Percentiles rank a stretch among this genome's conserved stretches.
These are phyloP conservation scores for Coelastrella sp. DNA, from an alignment of 139 green algal genomes.

Conservation along the genomic window DNA sequence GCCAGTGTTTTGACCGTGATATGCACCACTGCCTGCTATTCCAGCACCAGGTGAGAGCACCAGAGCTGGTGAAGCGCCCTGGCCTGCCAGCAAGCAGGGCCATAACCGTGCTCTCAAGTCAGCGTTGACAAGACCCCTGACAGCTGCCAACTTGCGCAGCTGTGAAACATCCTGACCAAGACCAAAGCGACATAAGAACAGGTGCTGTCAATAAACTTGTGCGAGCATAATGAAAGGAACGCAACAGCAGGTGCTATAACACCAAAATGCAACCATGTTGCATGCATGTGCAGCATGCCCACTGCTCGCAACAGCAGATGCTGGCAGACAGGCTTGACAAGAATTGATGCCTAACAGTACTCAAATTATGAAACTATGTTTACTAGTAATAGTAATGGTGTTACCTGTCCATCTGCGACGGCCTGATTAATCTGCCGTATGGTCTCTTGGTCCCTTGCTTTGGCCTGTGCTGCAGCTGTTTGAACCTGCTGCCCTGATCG, in stretches of 20 bases:
- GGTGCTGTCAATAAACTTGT: no score
- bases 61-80: not conserved
- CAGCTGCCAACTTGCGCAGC: constrained; percentile 75
- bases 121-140: constrained; percentile 78
- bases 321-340: no score
- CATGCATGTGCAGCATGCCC: no score
- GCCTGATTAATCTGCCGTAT: constrained; percentile 51
- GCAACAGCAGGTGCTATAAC: no score
- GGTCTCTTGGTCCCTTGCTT: constrained; percentile 50
- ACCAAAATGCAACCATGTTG: no score
- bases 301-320: no score
- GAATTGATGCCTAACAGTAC: not conserved
- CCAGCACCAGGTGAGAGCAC: not conserved
- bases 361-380: not conserved
- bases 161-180: constrained; percentile 60
- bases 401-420: constrained; percentile 43
- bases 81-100: constrained; percentile 46
- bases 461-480: constrained; percentile 36
- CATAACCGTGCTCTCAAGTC: constrained; percentile 75
- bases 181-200: not conserved
- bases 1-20: not conserved
- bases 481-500: constrained; percentile 16
- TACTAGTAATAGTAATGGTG: not conserved
- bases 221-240: no score
- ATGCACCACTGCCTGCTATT: not conserved